These are phyloP conservation scores for Mortierella sp. DNA, from an alignment of 371 early-diverging fungal species.

Conservation along the genomic window DNA sequence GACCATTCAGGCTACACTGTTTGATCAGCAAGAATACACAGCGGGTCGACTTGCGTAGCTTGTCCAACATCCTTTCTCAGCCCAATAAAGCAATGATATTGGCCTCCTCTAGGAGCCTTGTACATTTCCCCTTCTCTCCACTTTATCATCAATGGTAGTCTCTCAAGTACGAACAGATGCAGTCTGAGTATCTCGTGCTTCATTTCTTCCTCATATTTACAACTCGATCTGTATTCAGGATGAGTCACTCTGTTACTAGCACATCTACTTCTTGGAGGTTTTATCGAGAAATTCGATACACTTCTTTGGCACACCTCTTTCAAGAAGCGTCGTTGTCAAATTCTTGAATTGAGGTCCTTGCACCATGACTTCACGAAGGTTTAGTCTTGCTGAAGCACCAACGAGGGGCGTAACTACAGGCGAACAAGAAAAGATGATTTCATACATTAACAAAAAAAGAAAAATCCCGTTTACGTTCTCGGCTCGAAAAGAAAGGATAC, in stretches of 20 bases:
- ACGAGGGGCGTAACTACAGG: conserved; percentile 63
- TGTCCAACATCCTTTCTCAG: too few relatives aligned
- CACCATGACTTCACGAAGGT: conserved; percentile 75
- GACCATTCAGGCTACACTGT: conserved; percentile 63
- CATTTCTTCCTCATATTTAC: too few relatives aligned
- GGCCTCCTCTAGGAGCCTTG: too few relatives aligned
- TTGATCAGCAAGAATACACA: conserved; percentile 56
- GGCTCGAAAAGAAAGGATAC: too few relatives aligned
- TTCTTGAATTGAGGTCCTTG: conserved; percentile 78
- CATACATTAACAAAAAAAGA: not conserved
- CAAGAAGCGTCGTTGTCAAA: conserved; percentile 59
- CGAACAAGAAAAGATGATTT: conserved; percentile 2
- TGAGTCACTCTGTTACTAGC: conserved; percentile 52
- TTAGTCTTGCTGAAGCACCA: conserved; percentile 66
- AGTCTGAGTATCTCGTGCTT: too few relatives aligned
- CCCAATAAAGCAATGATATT: too few relatives aligned
- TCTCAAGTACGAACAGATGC: too few relatives aligned
- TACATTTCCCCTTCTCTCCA: too few relatives aligned
- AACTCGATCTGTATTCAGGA: too few relatives aligned
- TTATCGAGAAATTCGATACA: conserved; percentile 69
- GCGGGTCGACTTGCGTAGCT: conserved; percentile 32
- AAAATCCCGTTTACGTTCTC: too few relatives aligned
- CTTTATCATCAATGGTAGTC: too few relatives aligned
- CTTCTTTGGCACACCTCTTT: conserved; percentile 66
- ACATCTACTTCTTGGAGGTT: conserved; percentile 57